Evolutionary conservation across 140 eudicot genomes (phyloP), one percentile per base, ranked within the genome.

Genomic region (Oenanthe javanica): DNA sequence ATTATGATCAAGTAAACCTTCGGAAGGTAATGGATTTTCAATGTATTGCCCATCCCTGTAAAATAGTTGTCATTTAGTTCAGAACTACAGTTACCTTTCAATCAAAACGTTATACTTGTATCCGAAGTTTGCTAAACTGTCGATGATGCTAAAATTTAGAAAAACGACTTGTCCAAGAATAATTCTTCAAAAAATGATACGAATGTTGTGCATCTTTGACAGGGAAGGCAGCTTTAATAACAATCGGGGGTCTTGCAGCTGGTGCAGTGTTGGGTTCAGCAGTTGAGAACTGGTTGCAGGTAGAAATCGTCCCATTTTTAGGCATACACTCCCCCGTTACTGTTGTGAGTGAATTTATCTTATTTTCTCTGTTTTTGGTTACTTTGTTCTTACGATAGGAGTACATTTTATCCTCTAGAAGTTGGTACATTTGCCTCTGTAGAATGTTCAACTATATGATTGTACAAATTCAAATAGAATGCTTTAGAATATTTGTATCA

Each of bases 231-330:
- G 88, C 88, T 25, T 75, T 89, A 64, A 90, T 94, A 80, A 90
- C 97, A 8, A 84, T 92, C 42, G 98, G 98, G 63, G 95, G 97
- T 71, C 87, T 94, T 18, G 97, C 89, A 77, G 96, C 95, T 49
- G 98, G 98, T 84, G 98, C 96, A 21, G 95, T 90, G 40, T 96
- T 94, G 71, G 98, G 98, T 13, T 94, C 98, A n/a, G 97, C 85
- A n/a, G 96, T 94, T 64, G 98, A 94, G 81, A 94, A 79, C 83
- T 94, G 94, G 98, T 87, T 94, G 89, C 98, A 94, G 86, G 98
- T 94, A 81, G 98, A 94, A 79, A 92, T 94, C 31, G 96, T 94
- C 64, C 97, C 98, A 31, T 92, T 92, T 80, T 85, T 92, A 42
- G 97, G 98, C 66, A 80, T 94, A 84, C 95, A 88, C 85, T 82